Conservation (phyloP, 805 yeast species). For the Kazachstania psychrophila region DNA sequence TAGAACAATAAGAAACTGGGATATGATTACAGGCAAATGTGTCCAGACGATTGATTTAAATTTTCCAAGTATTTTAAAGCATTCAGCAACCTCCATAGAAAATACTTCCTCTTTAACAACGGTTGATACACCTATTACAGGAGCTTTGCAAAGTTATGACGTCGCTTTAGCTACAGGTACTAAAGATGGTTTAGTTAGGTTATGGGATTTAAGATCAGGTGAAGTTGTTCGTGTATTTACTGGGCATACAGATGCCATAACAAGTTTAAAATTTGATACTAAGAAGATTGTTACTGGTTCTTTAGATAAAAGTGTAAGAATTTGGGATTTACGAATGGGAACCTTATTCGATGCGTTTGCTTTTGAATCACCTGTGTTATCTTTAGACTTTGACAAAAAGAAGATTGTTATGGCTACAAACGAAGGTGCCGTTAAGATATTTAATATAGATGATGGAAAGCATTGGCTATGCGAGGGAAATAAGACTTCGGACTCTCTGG, state of each 20-base stretch:
- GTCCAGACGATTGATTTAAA: slow-evolving; percentile 61
- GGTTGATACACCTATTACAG: slow-evolving; percentile 39
- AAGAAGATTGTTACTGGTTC: slow-evolving; percentile 54
- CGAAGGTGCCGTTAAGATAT: slow-evolving; percentile 40
- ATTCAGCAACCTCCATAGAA: slow-evolving; percentile 4
- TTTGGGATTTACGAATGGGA: slow-evolving; percentile 71
- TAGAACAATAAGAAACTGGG: slow-evolving; percentile 70
- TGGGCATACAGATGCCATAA: slow-evolving; percentile 65
- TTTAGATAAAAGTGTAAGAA: slow-evolving; percentile 50
- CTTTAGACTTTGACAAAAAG: slow-evolving; percentile 50
- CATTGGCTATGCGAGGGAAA: slow-evolving; percentile 48
- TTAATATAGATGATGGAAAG: slow-evolving; percentile 44
- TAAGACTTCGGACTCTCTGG: slow-evolving; percentile 24
- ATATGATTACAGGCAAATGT: slow-evolving; percentile 53
- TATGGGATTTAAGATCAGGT: slow-evolving; percentile 71
- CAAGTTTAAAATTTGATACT: slow-evolving; percentile 63
- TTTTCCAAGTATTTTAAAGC: slow-evolving; percentile 7
- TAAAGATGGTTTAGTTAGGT: slow-evolving; percentile 61
- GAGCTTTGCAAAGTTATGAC: slow-evolving; percentile 61
- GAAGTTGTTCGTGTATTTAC: slow-evolving; percentile 50
- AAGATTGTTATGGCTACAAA: slow-evolving; percentile 46
- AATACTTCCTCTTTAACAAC: neutral
- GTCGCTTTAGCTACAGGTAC: slow-evolving; percentile 77
- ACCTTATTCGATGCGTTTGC: slow-evolving; percentile 51
- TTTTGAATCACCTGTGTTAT: slow-evolving; percentile 45